Evolutionary conservation across 768 basidiomycete species (phyloP).

Genomic region (Rhodotorula sphaerocarpa): DNA sequence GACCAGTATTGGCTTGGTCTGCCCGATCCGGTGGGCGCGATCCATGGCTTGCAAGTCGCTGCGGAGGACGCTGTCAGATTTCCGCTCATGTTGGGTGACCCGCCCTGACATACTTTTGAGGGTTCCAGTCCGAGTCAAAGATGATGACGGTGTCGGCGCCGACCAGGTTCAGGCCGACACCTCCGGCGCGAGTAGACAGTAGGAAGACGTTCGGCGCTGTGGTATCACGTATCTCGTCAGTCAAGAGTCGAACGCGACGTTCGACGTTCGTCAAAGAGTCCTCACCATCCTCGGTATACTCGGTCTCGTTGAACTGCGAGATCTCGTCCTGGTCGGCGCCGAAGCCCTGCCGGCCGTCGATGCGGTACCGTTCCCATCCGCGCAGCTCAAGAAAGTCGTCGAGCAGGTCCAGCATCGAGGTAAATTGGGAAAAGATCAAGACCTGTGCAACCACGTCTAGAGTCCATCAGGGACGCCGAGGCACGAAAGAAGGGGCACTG

Average conservation of each 20-base stretch:
- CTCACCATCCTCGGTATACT: slow-evolving; percentile 48
- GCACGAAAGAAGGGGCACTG: slow-evolving; percentile 47
- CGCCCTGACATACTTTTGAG: slow-evolving; percentile 11
- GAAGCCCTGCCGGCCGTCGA: slow-evolving; percentile 56
- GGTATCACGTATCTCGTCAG: slow-evolving; percentile 15
- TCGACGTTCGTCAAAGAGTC: too few relatives aligned
- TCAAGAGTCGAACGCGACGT: too few relatives aligned
- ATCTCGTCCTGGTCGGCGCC: slow-evolving; percentile 55
- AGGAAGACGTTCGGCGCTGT: slow-evolving; percentile 53
- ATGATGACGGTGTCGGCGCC: slow-evolving; percentile 88
- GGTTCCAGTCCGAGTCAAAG: slow-evolving; percentile 79
- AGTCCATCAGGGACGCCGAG: slow-evolving; percentile 43
- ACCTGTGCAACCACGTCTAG: too few relatives aligned
- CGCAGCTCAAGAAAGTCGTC: slow-evolving; percentile 50
- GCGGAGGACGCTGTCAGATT: slow-evolving; percentile 64
- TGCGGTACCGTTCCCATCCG: slow-evolving; percentile 48
- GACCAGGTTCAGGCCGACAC: slow-evolving; percentile 68
- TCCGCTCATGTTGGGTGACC: too few relatives aligned
- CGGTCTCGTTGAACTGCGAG: slow-evolving; percentile 59
- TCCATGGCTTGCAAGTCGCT: slow-evolving; percentile 90
- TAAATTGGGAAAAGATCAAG: slow-evolving; percentile 66
- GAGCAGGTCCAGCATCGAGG: slow-evolving; percentile 90
- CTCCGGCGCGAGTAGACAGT: slow-evolving; percentile 69
- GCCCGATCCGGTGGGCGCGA: slow-evolving; percentile 90
- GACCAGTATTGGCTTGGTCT: slow-evolving; percentile 79